A percentile compares a stretch with the other conserved stretches of the same genome.
These are phyloP conservation scores for Venturia carpophila DNA, from an alignment of 2,329 filamentous ascomycete species.

Conservation along the genomic window DNA sequence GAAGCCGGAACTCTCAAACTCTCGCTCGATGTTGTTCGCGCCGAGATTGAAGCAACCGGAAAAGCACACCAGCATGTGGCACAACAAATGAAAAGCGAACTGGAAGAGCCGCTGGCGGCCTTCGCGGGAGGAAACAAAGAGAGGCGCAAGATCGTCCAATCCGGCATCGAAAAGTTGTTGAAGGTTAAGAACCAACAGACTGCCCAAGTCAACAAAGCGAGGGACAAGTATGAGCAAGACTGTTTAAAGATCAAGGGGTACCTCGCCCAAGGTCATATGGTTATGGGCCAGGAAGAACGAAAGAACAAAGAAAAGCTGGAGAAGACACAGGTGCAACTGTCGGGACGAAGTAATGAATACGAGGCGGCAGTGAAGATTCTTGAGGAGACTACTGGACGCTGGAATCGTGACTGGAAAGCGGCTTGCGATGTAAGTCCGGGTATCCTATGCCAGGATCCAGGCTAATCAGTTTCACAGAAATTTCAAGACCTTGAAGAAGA, in stretches of 20 bases:
- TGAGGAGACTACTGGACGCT: slow-evolving; percentile 88
- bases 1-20: slow-evolving; percentile 76
- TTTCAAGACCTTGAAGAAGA: slow-evolving; percentile 99
- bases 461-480: slow-evolving; percentile 49
- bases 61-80: slow-evolving; percentile 90
- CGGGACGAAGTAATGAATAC: slow-evolving; percentile 85
- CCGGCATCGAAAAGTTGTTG: slow-evolving; percentile 84
- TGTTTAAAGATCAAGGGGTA: slow-evolving; percentile 98
- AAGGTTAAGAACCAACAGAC: slow-evolving; percentile 94
- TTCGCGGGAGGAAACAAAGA: slow-evolving; percentile 96
- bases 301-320: slow-evolving; percentile 99
- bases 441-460: background rate
- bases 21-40: slow-evolving; percentile 80
- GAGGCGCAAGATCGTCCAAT: slow-evolving; percentile 89
- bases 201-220: slow-evolving; percentile 81
- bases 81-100: slow-evolving; percentile 87
- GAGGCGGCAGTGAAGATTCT: slow-evolving; percentile 86
- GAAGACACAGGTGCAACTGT: slow-evolving; percentile 95
- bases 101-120: slow-evolving; percentile 86
- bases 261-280: slow-evolving; percentile 97
- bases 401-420: slow-evolving; percentile 98
- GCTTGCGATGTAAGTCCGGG: slow-evolving; percentile 60
- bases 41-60: slow-evolving; percentile 85
- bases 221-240: slow-evolving; percentile 94
- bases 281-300: slow-evolving; percentile 97